Base-by-base conservation (phyloP, 169 alveolate genomes). In the Haemoproteus tartakovskyi region DNA sequence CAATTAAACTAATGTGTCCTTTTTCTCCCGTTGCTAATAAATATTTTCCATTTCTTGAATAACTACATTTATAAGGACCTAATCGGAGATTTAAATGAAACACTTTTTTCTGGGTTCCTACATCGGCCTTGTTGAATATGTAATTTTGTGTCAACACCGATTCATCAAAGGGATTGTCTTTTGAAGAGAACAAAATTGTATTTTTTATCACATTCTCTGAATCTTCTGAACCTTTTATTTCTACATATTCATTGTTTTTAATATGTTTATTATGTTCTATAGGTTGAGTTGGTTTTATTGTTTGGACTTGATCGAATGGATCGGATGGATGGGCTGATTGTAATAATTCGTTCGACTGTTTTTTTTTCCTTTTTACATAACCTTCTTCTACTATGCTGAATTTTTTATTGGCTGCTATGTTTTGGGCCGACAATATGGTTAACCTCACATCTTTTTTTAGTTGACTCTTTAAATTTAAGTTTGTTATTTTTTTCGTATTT, bases 1-100 rank as follows among this genome's bases (percentile, higher is more conserved):
- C 95, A 26, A 97, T 50, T 78, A 96, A 47, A 0, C 98, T 86
- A 24, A 97, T 60, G 60, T 95, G 97, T 1, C 99, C 99, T 79
- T 94, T 92, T 46, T 87, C 90, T 14, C 98, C 98, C 11, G 97
- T 98, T 37, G 95, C 60, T 27, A 93, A 85, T 78, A 96, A 81
- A 79, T 91, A 89, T 37, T 93, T 89, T 2, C 98, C 98, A 85
- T 95, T 94, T 51, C 91, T 85, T 2, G 98, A 91, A 79, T 92
- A 92, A 50, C 92, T 95, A 48, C 94, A 43, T 16, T 47, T 37
- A 86, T 96, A 96, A 2, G 98, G 97, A 0, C 99, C 99, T 63
- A 88, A 81, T 5, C 48, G 59, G 21, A 89, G 43, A 41, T 61
- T 78, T 36, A 89, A 26, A 33, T 81, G 61, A n/a, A 86, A 14